Base-by-base conservation (phyloP, 2,329 filamentous ascomycete genomes). In the Fusarium dimerum region DNA sequence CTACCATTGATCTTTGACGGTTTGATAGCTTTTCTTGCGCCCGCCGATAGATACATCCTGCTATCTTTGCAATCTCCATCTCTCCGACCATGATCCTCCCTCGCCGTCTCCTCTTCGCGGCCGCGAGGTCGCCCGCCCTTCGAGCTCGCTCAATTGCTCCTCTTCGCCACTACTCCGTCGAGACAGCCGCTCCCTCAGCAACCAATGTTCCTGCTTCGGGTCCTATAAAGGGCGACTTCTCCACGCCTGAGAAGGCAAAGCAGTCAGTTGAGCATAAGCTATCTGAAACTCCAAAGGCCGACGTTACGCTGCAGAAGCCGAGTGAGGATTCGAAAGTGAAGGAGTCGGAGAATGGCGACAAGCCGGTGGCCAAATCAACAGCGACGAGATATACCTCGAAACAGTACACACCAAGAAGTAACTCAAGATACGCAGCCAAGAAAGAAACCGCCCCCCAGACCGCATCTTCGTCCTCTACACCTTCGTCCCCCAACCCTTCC, bases 41-140 rank as follows among this genome's bases (percentile, higher is more conserved):
- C n/a, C 47, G 30, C 17, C 40, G 16, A 56, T 26, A 26, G 5
- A 4, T 26, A 26, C 7, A 26, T 7, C 20, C 38, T 16, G 40
- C 40, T 26, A 40, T 26, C 39, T 45, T 18, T 30, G 40, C 16
- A 29, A 36, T 26, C n/a, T 12, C 39, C 41, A 43, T 46, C 44
- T 46, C 44, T 17, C 36, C 46, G 44, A 36, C 52, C 50, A 72
- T 72, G 70, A 59, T 69, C 40, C 45, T 60, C 50, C 53, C 63
- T 30, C 64, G 63, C 13, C 54, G 63, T 51, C 43, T 54, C 46
- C 50, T 67, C 47, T 57, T 52, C 15, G 55, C 55, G 36, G 62
- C 61, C 11, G 48, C 57, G 9, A 59, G 62, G 45, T 52, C 52
- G 2, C 49, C 63, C 18, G 17, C 50, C 3, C 40, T 49, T 39